Base-by-base conservation (phyloP, 306 rosid species). In the Vicia villosa region DNA sequence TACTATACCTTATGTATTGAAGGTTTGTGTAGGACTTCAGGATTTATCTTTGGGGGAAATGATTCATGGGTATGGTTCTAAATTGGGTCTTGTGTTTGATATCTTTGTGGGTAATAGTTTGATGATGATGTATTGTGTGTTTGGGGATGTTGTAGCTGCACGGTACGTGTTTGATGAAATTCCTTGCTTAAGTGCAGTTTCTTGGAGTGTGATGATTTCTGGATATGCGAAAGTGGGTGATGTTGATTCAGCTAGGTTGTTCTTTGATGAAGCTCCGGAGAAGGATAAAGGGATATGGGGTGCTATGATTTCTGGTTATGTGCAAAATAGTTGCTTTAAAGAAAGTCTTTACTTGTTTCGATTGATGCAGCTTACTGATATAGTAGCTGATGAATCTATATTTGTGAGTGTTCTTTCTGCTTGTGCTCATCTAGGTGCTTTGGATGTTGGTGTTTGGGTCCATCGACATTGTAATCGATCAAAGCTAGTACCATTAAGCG, bases 251-350 rank as follows among this genome's bases (percentile, higher is more conserved):
- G 91, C 90, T 4, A 81, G 94, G 56, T 54, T 86, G 67, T 86
- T 86, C 83, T 91, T 91, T 79, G 91, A 88, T 63, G 85, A 82
- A 73, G 86, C 91, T 6, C 79, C 82, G 20, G 86, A 75, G 83
- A 86, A 84, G 60, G 96, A 88, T 82, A 83, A 36, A 76, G 88
- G 88, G n/a, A 64, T 86, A 46, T 91, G 97, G 90, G 91, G 97
- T 61, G 96, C 96, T 15, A 89, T 92, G 96, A 81, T 89, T 66
- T 92, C 91, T 55, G 92, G 95, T 60, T 89, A 87, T 75, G 87
- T 89, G 52, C 89, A 83, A 26, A 85, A 87, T 47, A 74, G 74
- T 82, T 91, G 91, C 66, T 91, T 91, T 59, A 88, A 84, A 72
- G 97, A 91, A 74, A 86, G 88, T 11, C 86, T 91, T 42, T 76